Evolutionary conservation across 352 stramenopile genomes (phyloP).

Genomic region (Phytophthora niederhauseri): DNA sequence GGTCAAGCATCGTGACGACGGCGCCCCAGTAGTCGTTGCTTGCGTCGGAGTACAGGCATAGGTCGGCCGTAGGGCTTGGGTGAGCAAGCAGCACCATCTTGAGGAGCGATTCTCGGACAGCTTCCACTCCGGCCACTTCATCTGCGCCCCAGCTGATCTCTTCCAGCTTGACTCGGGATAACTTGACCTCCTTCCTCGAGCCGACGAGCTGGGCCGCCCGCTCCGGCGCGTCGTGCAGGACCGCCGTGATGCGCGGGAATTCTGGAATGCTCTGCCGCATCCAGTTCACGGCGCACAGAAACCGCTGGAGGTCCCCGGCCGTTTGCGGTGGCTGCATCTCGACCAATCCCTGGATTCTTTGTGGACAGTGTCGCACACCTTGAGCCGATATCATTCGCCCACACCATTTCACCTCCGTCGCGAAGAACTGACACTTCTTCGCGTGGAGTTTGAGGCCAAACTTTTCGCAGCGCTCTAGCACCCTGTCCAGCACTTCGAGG

Average conservation of each 20-base stretch:
- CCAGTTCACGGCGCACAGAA: slow-evolving; percentile 23
- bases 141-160: slow-evolving; percentile 16
- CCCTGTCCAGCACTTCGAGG: slow-evolving; percentile 22
- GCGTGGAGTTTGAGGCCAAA: slow-evolving; percentile 44
- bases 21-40: slow-evolving; percentile 1
- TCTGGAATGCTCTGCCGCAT: slow-evolving; percentile 40
- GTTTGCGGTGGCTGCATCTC: slow-evolving; percentile 22
- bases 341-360: slow-evolving; percentile 29
- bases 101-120: background rate
- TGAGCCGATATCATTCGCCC: slow-evolving; percentile 25
- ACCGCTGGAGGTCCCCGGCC: slow-evolving; percentile 37
- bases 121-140: background rate
- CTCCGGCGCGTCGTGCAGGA: slow-evolving; percentile 15
- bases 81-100: slow-evolving; percentile 25
- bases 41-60: slow-evolving; percentile 15
- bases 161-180: slow-evolving; percentile 10
- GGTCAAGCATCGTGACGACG: slow-evolving; percentile 1
- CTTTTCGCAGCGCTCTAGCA: slow-evolving; percentile 16
- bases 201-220: slow-evolving; percentile 1
- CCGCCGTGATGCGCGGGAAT: slow-evolving; percentile 12
- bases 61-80: background rate
- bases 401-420: slow-evolving; percentile 26
- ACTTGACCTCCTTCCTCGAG: slow-evolving; percentile 24
- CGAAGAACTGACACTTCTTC: slow-evolving; percentile 36
- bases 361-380: slow-evolving; percentile 23